A percentile compares a stretch with the other conserved stretches of the same genome.
These are phyloP conservation scores for Populus hybrid DNA, from an alignment of 441 rosid genomes.

Conservation along the genomic window DNA sequence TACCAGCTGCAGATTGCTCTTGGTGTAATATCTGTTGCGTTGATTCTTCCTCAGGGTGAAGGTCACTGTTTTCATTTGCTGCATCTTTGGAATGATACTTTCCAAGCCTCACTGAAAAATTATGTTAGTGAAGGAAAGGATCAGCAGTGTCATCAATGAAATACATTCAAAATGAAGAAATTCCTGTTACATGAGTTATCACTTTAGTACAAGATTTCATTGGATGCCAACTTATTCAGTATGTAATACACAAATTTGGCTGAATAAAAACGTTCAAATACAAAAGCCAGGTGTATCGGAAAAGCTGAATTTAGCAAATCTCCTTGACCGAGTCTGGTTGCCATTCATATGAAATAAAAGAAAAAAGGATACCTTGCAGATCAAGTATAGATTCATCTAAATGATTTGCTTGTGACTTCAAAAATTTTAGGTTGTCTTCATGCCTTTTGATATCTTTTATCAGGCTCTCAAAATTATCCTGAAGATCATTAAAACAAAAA, in stretches of 20 bases:
- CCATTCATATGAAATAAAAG: background rate
- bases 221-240: background rate
- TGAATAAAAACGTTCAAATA: background rate
- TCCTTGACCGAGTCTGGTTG: background rate
- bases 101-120: conserved; percentile 44
- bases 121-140: background rate
- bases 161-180: background rate
- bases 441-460: conserved; percentile 36
- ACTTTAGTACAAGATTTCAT: background rate
- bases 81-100: conserved; percentile 37
- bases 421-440: conserved; percentile 40
- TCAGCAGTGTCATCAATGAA: background rate
- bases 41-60: conserved; percentile 44
- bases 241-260: background rate
- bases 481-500: background rate
- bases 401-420: conserved; percentile 38
- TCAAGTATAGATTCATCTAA: conserved; percentile 49
- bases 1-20: conserved; percentile 38
- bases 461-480: conserved; percentile 4
- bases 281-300: background rate
- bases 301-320: background rate
- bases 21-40: conserved; percentile 13
- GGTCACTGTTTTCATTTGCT: conserved; percentile 24
- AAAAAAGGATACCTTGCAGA: conserved; percentile 43
- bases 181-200: background rate